Conservation (phyloP, 2,329 filamentous ascomycete genomes). For the Lecanoromycetidae sp. region DNA sequence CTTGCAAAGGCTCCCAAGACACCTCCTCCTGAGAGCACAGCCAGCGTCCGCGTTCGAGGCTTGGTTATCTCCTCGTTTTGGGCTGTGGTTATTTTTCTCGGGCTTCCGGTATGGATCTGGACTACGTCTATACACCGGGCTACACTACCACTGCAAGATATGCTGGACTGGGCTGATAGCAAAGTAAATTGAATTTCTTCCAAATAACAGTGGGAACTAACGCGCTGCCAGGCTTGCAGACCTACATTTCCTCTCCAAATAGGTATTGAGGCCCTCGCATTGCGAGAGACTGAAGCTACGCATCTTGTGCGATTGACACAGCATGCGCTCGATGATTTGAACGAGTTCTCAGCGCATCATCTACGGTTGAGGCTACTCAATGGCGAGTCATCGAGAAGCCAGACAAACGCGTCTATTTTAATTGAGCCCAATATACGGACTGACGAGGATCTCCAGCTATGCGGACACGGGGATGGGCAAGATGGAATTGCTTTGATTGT, state of each 20-base stretch:
- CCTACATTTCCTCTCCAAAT: conserved; percentile 81
- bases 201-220: conserved; percentile 2
- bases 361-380: conserved; percentile 54
- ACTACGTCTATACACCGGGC: conserved; percentile 90
- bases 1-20: conserved; percentile 26
- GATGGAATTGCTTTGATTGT: conserved; percentile 45
- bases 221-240: conserved; percentile 56
- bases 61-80: conserved; percentile 80
- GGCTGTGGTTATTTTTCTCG: conserved; percentile 69
- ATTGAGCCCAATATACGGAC: background rate
- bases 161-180: conserved; percentile 86
- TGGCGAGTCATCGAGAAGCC: background rate
- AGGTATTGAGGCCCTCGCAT: conserved; percentile 55
- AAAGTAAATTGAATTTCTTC: conserved; percentile 44
- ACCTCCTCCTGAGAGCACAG: conserved; percentile 66
- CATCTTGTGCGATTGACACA: conserved; percentile 70
- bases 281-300: conserved; percentile 56
- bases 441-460: background rate
- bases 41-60: conserved; percentile 57
- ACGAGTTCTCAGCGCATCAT: conserved; percentile 75
- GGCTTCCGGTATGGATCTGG: conserved; percentile 88
- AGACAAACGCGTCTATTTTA: conserved; percentile 8
- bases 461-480: background rate
- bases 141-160: conserved; percentile 65
- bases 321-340: conserved; percentile 71